Evolutionary conservation across 75 land plant genomes (phyloP).

Genomic region (Sequoia sempervirens): DNA sequence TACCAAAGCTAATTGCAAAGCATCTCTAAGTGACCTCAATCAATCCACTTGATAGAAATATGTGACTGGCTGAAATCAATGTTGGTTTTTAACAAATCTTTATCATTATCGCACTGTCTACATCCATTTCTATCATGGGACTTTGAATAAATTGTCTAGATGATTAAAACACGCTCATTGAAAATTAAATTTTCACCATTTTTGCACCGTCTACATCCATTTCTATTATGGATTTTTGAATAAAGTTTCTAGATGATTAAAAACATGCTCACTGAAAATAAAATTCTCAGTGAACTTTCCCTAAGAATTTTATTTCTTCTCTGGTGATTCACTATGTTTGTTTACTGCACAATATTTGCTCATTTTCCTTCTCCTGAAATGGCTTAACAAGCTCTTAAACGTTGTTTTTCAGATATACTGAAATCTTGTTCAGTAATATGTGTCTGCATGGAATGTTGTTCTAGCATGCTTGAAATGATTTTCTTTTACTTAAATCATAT

Average conservation of each 20-base stretch:
- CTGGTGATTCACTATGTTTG: background rate
- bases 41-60: background rate
- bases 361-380: background rate
- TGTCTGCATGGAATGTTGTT: background rate
- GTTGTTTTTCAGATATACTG: background rate
- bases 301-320: background rate
- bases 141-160: background rate
- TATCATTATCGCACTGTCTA: background rate
- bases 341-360: background rate
- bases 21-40: background rate
- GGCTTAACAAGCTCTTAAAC: background rate
- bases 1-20: background rate
- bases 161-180: background rate
- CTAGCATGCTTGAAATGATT: background rate
- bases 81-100: background rate
- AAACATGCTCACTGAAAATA: background rate
- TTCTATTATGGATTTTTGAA: background rate
- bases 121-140: background rate
- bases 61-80: background rate
- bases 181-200: background rate
- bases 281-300: background rate
- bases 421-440: background rate
- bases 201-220: background rate
- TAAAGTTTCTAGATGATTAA: background rate
- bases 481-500: background rate